A percentile compares a stretch with the other conserved stretches of the same genome.
phyloP scores from a whole-genome alignment of 768 basidiomycete species.

The Termitomyces titanicus region DNA sequence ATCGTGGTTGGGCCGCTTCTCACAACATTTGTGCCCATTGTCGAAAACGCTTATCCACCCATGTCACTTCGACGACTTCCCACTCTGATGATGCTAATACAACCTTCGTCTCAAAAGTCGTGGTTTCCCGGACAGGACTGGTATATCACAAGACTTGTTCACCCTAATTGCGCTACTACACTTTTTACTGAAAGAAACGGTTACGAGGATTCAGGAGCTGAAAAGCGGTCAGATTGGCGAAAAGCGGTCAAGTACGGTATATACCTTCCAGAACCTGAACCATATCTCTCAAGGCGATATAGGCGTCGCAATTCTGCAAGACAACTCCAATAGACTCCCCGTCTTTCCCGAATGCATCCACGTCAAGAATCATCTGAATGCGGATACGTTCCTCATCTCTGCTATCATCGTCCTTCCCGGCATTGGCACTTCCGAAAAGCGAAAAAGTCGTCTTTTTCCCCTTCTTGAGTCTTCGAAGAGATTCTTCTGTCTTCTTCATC shows the following conservation, averaged over 20 bases:
- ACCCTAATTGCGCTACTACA: constrained; percentile 8
- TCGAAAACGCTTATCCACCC: constrained; percentile 38
- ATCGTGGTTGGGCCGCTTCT: constrained; percentile 58
- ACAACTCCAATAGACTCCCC: constrained; percentile 67
- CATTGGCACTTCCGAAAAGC: constrained; percentile 59
- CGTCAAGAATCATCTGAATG: constrained; percentile 80
- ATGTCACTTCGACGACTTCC: neutral
- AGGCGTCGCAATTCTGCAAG: constrained; percentile 48
- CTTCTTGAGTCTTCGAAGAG: constrained; percentile 81
- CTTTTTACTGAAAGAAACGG: neutral
- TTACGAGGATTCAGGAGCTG: constrained; percentile 10
- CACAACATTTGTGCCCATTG: constrained; percentile 51
- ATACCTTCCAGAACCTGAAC: constrained; percentile 43
- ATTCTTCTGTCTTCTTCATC: constrained; percentile 93
- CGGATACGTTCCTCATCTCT: constrained; percentile 89
- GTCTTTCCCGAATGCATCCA: constrained; percentile 79
- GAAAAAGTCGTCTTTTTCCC: constrained; percentile 78
- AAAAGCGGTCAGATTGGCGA: neutral
- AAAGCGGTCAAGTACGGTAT: neutral
- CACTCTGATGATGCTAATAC: constrained; percentile 16
- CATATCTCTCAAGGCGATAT: constrained; percentile 53
- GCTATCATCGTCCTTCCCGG: constrained; percentile 60
- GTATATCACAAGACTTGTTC: constrained; percentile 52
- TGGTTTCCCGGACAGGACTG: constrained; percentile 55
- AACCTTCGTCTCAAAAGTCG: constrained; percentile 23